Base-by-base conservation (phyloP, 1,284 basidiomycete species). In the Mycena sp. region DNA sequence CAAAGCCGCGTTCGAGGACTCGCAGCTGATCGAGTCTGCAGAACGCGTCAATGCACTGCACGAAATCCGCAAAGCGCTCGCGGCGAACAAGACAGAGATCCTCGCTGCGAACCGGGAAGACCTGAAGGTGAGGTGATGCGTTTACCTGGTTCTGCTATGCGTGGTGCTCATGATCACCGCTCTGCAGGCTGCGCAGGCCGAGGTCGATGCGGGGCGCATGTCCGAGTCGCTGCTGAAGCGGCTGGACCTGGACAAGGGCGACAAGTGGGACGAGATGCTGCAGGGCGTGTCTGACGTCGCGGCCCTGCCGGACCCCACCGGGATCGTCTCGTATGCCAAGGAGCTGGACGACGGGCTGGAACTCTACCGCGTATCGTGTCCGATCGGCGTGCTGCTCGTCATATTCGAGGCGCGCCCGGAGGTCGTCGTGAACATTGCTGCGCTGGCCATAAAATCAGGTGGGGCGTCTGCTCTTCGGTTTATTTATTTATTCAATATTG, bases 341-440 rank as follows among this genome's bases (percentile, higher is more conserved):
- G 86, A 93, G 71, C 82, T 99, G 28, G 96, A 97, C 69, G 92
- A 95, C 38, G 85, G 82, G 0, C 82, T 99, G 16, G 93, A 98
- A 71, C 84, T 99, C 14, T 96, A 98, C 78, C 88, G 95, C 38
- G 91, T 99, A 1, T 95, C 96, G 0, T 99, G 97, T 76, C 96
- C 98, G 0, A 98, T 99, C 67, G 98, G 98, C 19, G 96, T 98
- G 0, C 82, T 99, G 26, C 85, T 99, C 50, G 95, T 99, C 68
- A 98, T 99, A 68, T 99, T 99, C 70, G 98, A 99, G 78, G 94
- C 97, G 3, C 85, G 98, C 37, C 98, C 98, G 1, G 98, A 99
- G 76, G 98, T 99, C 6, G 95, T 99, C 29, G 93, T 99, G 44
- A 99, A 99, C 76, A 99, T 99, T 70, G 95, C 98, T 6, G 87